A percentile compares a stretch with the other conserved stretches of the same genome.
phyloP scores from a whole-genome alignment of 2,329 filamentous ascomycete genomes.

The Ophiostoma sp. region DNA sequence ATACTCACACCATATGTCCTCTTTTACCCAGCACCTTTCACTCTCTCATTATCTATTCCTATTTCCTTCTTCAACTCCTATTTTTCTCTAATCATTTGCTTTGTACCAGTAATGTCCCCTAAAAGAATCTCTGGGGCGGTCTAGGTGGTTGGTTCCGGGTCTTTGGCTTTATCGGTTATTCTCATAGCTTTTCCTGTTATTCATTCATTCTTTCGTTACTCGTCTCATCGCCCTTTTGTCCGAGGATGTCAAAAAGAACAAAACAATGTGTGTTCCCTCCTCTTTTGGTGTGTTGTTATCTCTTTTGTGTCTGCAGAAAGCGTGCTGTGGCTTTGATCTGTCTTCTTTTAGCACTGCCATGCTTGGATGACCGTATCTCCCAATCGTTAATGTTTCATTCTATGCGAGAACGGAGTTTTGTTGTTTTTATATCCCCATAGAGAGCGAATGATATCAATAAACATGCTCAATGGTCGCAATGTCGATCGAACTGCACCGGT shows the following conservation, averaged over 20 bases:
- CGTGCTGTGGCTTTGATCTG: neutral
- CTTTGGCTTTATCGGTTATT: neutral
- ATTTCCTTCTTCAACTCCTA: neutral
- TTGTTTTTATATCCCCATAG: neutral
- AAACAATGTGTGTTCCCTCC: neutral
- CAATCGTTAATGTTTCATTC: neutral
- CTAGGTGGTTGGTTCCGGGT: neutral
- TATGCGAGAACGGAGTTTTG: neutral
- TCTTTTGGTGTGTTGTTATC: neutral
- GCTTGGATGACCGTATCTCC: too few relatives aligned
- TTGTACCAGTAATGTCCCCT: neutral
- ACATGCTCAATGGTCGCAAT: neutral
- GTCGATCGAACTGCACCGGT: neutral
- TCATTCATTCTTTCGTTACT: neutral
- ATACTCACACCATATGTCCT: neutral
- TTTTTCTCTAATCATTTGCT: neutral
- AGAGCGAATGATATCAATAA: neutral
- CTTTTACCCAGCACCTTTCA: neutral
- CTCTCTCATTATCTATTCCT: neutral
- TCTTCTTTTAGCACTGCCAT: neutral
- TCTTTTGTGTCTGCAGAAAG: neutral
- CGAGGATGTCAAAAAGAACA: neutral
- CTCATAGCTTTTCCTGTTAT: neutral
- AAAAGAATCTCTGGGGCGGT: neutral
- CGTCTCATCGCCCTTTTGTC: neutral